These are phyloP conservation scores for Coccomyxa sp. DNA, from an alignment of 139 green algal genomes.

Conservation along the genomic window DNA sequence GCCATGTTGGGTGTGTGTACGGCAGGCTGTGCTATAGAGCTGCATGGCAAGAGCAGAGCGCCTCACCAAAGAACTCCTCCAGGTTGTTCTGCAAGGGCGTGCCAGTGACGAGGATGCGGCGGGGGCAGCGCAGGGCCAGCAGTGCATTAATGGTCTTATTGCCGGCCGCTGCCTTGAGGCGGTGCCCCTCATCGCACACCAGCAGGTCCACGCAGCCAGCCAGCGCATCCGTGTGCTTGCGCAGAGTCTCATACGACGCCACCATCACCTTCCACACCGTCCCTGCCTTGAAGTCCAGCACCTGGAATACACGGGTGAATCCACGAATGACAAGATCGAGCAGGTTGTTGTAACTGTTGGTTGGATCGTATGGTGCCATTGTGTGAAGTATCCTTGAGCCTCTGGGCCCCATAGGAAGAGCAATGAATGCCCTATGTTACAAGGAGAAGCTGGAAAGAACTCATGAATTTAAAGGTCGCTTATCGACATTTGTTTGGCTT, in stretches of 20 bases:
- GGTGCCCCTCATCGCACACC: slow-evolving; percentile 9
- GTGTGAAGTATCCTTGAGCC: no score
- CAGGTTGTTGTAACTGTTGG: no score
- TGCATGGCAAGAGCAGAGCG: slow-evolving; percentile 6
- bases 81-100: slow-evolving; percentile 87
- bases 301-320: slow-evolving; percentile 20
- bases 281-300: slow-evolving; percentile 37
- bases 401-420: no score
- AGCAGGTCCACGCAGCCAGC: slow-evolving; percentile 57
- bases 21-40: neutral
- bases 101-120: slow-evolving; percentile 75
- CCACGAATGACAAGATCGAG: no score
- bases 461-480: no score
- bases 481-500: no score
- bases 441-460: no score
- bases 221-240: slow-evolving; percentile 50
- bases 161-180: slow-evolving; percentile 69
- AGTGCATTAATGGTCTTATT: slow-evolving; percentile 80
- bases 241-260: slow-evolving; percentile 48
- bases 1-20: no score
- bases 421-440: no score
- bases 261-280: slow-evolving; percentile 24
- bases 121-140: slow-evolving; percentile 51
- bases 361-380: no score
- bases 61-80: slow-evolving; percentile 49